These are phyloP conservation scores for Naganishia vaughanmartiniae DNA, from an alignment of 768 basidiomycete genomes.

Conservation along the genomic window DNA sequence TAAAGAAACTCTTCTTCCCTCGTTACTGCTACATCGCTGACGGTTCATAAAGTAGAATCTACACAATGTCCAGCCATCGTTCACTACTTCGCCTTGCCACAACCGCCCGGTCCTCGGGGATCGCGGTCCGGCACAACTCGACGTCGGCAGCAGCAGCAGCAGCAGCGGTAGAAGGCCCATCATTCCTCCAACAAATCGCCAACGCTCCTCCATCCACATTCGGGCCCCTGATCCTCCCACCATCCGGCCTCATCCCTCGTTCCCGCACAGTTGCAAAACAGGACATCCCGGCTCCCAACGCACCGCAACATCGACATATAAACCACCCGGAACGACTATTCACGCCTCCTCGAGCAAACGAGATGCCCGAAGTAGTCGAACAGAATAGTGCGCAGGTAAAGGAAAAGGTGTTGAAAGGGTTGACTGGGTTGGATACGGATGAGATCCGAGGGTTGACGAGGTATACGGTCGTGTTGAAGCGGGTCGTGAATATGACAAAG, in stretches of 20 bases:
- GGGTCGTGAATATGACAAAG: constrained; percentile 82
- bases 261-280: not conserved
- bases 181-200: constrained; percentile 16
- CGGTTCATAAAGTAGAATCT: no score
- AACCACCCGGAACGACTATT: constrained; percentile 41
- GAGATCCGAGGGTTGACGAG: constrained; percentile 51
- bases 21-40: no score
- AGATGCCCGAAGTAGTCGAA: constrained; percentile 28
- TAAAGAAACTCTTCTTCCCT: no score
- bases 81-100: not conserved
- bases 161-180: not conserved
- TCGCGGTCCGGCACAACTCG: not conserved
- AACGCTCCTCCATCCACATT: not conserved
- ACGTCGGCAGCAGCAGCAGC: not conserved
- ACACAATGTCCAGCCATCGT: not conserved
- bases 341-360: constrained; percentile 24
- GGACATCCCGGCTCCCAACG: not conserved
- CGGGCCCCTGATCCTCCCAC: constrained; percentile 9
- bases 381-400: constrained; percentile 33
- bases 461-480: constrained; percentile 52
- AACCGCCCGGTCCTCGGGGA: not conserved
- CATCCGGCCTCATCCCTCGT: constrained; percentile 1
- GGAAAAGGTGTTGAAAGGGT: constrained; percentile 32
- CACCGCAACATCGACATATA: constrained; percentile 40
- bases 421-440: constrained; percentile 46